Evolutionary conservation across 805 yeast species (phyloP).

Genomic region (Hanseniaspora lindneri): DNA sequence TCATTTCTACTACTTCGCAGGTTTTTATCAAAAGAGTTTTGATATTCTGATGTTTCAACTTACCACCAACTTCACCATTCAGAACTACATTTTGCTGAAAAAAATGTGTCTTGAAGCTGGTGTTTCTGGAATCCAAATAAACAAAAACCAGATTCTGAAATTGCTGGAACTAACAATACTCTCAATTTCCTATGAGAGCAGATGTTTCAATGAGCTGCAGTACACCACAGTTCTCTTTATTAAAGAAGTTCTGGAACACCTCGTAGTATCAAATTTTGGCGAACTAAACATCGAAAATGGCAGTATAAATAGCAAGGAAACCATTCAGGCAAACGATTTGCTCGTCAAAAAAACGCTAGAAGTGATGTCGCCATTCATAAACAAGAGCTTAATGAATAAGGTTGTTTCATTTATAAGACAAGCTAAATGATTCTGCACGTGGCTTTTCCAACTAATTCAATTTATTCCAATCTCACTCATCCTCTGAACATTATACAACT

Average conservation of each 20-base stretch:
- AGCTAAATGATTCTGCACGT: background rate
- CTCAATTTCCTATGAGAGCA: constrained; percentile 46
- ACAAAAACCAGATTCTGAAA: background rate
- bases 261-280: background rate
- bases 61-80: background rate
- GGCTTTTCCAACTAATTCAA: no score
- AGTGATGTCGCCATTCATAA: background rate
- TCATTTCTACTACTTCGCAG: background rate
- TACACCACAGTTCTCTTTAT: constrained; percentile 35
- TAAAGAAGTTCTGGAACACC: constrained; percentile 27
- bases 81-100: background rate
- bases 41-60: background rate
- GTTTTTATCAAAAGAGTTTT: background rate
- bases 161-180: background rate
- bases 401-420: background rate
- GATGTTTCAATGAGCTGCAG: constrained; percentile 53
- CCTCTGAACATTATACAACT: no score
- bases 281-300: no score
- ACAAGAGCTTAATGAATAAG: background rate
- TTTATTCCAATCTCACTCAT: no score
- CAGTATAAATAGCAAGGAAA: background rate
- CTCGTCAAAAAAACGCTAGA: background rate
- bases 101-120: background rate
- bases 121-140: background rate
- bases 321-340: background rate